These are phyloP conservation scores for Populus trichocarpa DNA, from an alignment of 441 rosid genomes.

Conservation along the genomic window DNA sequence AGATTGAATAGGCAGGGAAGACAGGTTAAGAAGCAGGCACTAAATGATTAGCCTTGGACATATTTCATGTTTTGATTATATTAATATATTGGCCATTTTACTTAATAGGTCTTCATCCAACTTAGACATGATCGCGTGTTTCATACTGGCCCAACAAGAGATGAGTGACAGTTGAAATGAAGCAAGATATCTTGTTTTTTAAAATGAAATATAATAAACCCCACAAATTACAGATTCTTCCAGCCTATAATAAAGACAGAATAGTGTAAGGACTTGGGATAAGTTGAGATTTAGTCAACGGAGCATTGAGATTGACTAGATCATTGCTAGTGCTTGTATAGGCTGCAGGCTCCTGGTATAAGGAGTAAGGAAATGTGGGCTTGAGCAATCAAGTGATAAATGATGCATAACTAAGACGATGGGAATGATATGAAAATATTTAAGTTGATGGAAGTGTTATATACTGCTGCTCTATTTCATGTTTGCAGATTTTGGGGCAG, in stretches of 20 bases:
- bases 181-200: not conserved
- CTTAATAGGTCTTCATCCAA: not conserved
- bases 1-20: not conserved
- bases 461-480: not conserved
- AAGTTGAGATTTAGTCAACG: not conserved
- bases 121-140: not conserved
- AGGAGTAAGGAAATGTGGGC: not conserved
- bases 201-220: not conserved
- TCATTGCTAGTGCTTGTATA: not conserved
- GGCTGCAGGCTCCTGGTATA: not conserved
- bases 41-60: not conserved
- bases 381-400: not conserved
- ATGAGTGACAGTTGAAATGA: not conserved
- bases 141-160: not conserved
- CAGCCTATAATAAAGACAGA: not conserved
- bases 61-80: not conserved
- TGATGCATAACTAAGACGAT: not conserved
- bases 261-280: not conserved
- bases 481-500: not conserved
- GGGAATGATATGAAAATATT: not conserved
- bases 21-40: not conserved
- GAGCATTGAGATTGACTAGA: not conserved
- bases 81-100: not conserved
- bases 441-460: not conserved
- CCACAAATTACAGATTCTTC: not conserved